Evolutionary conservation across 805 yeast species (phyloP), one percentile per base, ranked within the genome.

Genomic region (Saccharomycopsis guyanensis): DNA sequence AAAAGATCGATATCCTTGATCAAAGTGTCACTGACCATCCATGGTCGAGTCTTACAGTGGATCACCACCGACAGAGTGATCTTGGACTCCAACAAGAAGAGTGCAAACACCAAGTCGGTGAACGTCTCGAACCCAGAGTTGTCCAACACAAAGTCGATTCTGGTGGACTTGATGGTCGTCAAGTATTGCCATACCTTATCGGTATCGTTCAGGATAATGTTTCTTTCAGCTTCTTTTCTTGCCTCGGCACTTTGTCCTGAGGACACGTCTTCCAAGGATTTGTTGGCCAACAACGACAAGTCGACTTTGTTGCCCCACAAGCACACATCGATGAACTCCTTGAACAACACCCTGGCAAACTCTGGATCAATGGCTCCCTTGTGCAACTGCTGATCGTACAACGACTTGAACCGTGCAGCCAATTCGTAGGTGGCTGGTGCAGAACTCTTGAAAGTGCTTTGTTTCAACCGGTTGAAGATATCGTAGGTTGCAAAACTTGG

Each of bases 221-320:
- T 84, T 50, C 83, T 75, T 57, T 85, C 88, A 47, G 88, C 85
- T 58, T 80, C 78, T 59, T 80, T 82, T 55, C 97, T 73, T 16
- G 87, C 87, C 52, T 83, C 87, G 10, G 83, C 85, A 37, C 96
- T 96, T 68, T 93, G 99, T 34, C 87, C 78, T 4, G 91, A 79
- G 63, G 86, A 84, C 57, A 93, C 83, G 54, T 93, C 96, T 40
- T 89, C 96, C 24, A 87, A 61, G 5, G 88, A 78, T n/a, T 91
- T 87, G 49, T 86, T 88, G 3, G 94, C 89, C 52, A 93, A 70
- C 45, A 94, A 68, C 0, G 97, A 87, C 58, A 93, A 72, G 63
- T 93, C 99, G 3, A 97, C 86, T 16, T 97, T 97, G 63, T 93
- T 93, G 23, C 99, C 99, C 99, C 99, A 93, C 45, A 93, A 66